Evolutionary conservation across 495 filamentous ascomycete species (phyloP).

Genomic region (Poronia punctata): DNA sequence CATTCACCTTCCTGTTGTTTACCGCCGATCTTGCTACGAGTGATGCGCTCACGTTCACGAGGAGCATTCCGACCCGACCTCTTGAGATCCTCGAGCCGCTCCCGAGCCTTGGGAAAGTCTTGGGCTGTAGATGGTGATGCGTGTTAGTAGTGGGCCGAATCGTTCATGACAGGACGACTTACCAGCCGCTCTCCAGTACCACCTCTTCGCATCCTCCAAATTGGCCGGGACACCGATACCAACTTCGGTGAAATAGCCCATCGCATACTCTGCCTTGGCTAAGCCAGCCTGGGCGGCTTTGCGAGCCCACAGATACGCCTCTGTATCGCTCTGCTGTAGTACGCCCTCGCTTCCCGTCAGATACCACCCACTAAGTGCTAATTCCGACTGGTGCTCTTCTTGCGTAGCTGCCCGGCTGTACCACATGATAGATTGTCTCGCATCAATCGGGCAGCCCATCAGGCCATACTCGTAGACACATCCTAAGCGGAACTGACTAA

Average conservation of each 20-base stretch:
- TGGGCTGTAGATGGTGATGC: conserved; percentile 64
- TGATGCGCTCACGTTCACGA: conserved; percentile 68
- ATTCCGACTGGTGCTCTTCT: conserved; percentile 89
- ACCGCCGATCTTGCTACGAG: conserved; percentile 71
- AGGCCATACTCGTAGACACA: conserved; percentile 84
- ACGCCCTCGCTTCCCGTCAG: conserved; percentile 85
- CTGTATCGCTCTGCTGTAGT: conserved; percentile 84
- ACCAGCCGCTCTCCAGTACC: conserved; percentile 98
- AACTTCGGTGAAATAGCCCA: conserved; percentile 96
- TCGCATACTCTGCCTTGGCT: conserved; percentile 90
- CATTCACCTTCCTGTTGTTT: conserved; percentile 84
- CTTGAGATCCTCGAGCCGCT: conserved; percentile 88
- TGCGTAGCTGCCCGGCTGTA: conserved; percentile 88
- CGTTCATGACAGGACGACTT: conserved; percentile 36
- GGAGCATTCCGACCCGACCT: conserved; percentile 60
- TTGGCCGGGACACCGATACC: conserved; percentile 84
- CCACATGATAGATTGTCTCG: conserved; percentile 79
- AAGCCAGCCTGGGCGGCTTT: conserved; percentile 82
- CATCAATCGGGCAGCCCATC: conserved; percentile 74
- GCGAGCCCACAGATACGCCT: conserved; percentile 94
- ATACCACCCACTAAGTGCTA: conserved; percentile 94
- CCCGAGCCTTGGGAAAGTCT: conserved; percentile 85
- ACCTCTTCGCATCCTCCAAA: conserved; percentile 90
- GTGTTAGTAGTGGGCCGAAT: background rate
- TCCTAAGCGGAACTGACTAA: conserved; percentile 85